Conservation (phyloP, 768 basidiomycete genomes). For the Boletellus emodensis region DNA sequence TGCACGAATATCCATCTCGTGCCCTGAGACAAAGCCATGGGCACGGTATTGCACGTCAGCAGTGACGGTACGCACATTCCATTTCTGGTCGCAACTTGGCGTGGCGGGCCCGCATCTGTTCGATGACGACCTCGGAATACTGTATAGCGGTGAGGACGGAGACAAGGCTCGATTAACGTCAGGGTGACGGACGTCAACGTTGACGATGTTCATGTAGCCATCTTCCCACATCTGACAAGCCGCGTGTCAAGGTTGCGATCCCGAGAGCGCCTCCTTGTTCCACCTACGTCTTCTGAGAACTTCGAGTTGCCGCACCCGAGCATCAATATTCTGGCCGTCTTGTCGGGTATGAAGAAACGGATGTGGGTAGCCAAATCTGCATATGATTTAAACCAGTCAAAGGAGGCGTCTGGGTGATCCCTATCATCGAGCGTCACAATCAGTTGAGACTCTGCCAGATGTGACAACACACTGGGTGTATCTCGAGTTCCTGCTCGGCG, state of each 20-base stretch:
- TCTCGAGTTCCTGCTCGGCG: constrained; percentile 54
- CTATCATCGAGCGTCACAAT: constrained; percentile 30
- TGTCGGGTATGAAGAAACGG: constrained; percentile 59
- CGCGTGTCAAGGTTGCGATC: constrained; percentile 1
- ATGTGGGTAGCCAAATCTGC: constrained; percentile 62
- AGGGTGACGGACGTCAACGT: constrained; percentile 57
- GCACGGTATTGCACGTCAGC: neutral
- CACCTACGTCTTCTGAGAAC: constrained; percentile 66
- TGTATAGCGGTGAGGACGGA: constrained; percentile 23
- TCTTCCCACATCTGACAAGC: constrained; percentile 80
- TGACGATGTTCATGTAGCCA: constrained; percentile 76
- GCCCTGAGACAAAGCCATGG: constrained; percentile 45
- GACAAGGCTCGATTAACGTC: neutral
- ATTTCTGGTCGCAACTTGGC: constrained; percentile 52
- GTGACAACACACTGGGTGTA: constrained; percentile 53
- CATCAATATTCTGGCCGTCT: constrained; percentile 62
- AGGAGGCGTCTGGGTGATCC: constrained; percentile 54
- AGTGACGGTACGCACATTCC: constrained; percentile 49
- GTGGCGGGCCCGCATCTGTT: constrained; percentile 65
- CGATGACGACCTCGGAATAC: constrained; percentile 75
- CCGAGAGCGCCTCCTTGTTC: neutral
- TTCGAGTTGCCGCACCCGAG: constrained; percentile 84
- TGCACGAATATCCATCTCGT: constrained; percentile 78
- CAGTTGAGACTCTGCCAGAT: neutral
- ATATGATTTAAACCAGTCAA: constrained; percentile 89